Base-by-base conservation (phyloP, 345 rosid genomes). In the Nasturtium officinale region DNA sequence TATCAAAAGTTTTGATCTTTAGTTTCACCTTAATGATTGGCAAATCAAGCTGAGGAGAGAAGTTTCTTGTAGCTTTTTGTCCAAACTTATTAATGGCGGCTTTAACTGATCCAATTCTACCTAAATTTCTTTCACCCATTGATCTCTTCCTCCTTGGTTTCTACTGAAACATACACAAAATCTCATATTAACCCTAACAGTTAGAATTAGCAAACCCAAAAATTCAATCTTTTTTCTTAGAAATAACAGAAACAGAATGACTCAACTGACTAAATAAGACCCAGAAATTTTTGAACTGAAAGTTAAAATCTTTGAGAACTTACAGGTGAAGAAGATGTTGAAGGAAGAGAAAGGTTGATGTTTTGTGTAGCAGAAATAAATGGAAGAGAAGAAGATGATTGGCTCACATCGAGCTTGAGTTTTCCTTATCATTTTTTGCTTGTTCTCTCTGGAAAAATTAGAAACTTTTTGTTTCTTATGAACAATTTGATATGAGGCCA, bases 91-190 rank as follows among this genome's bases (percentile, higher is more conserved):
- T 77, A 69, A 83, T 71, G 62, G 90, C 80, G 45, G 86, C 89
- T 80, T 82, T 89, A 20, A 89, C 96, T n/a, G 94, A 60, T 67
- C 90, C 90, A 17, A 38, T 70, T 82, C 67, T 83, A 35, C 73
- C 83, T 35, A 69, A 60, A 25, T 50, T 83, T 54, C 68, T 71
- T 65, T 77, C 75, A 3, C 72, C 89, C 93, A 89, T 87, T 63
- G 15, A 37, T 69, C 0, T 9, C 18, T 53, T 52, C 48, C 32
- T 52, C 12, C 56, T n/a, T 10, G 7, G 62, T 52, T 61, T 69
- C 58, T 61, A 55, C 72, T 77, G 25, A 70, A 56, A 38, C 52
- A 47, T 2, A 54, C 0, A 23, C n/a, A 51, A 23, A 51, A 10
- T 21, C 30, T 51, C 30, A 51, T 13, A 10, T 5, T 50, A n/a